A percentile compares a stretch with the other conserved stretches of the same genome.
Conservation (phyloP, 2,329 filamentous ascomycete species). For the Aspergillus pseudoglaucus region DNA sequence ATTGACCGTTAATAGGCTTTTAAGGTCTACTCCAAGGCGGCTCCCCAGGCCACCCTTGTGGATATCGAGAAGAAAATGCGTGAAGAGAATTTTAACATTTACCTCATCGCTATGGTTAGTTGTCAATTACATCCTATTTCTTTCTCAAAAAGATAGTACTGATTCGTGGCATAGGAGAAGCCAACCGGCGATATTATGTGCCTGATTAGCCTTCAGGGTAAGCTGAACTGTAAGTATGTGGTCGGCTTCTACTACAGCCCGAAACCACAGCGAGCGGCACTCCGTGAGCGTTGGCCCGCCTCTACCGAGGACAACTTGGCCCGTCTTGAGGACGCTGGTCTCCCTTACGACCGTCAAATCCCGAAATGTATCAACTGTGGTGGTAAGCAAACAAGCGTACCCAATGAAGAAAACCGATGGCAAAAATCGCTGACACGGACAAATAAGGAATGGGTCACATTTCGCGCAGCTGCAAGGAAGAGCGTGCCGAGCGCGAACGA, state of each 20-base stretch:
- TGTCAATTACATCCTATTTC: background rate
- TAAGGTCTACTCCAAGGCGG: conserved; percentile 46
- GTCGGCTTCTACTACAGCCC: conserved; percentile 44
- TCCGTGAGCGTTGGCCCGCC: conserved; percentile 45
- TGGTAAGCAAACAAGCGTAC: conserved; percentile 24
- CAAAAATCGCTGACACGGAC: background rate
- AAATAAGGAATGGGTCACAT: conserved; percentile 44
- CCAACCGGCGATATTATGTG: conserved; percentile 39
- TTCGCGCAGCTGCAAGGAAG: conserved; percentile 42
- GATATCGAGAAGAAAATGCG: conserved; percentile 49
- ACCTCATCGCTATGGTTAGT: conserved; percentile 47
- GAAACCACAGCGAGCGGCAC: conserved; percentile 42
- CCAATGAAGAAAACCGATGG: background rate
- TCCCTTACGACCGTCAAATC: conserved; percentile 45
- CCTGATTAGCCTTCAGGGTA: conserved; percentile 49
- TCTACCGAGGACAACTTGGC: conserved; percentile 45
- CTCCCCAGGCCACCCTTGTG: conserved; percentile 39
- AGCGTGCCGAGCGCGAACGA: conserved; percentile 34
- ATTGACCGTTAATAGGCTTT: conserved; percentile 31
- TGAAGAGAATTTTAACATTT: conserved; percentile 40
- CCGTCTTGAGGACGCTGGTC: conserved; percentile 47
- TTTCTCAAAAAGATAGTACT: conserved; percentile 1
- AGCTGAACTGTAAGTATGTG: conserved; percentile 45
- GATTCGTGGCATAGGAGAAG: conserved; percentile 31
- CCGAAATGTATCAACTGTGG: conserved; percentile 48